phyloP scores from a whole-genome alignment of 176 grass and related monocot genomes.

The Aegilops sharonensis region DNA sequence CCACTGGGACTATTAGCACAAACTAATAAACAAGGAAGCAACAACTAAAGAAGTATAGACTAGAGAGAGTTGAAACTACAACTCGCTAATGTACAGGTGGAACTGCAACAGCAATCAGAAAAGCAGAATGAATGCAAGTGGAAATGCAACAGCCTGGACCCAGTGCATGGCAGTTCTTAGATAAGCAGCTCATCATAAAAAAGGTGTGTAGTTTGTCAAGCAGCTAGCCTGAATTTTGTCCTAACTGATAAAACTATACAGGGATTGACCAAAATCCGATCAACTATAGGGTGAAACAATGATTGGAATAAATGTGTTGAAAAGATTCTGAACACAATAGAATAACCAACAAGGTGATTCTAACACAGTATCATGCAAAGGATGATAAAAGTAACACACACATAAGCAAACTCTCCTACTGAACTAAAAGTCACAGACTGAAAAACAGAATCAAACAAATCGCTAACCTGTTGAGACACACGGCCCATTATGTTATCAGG shows the following conservation, averaged over 20 bases:
- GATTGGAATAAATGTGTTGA: constrained; percentile 25
- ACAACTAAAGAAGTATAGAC: constrained; percentile 6
- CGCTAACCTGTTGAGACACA: constrained; percentile 70
- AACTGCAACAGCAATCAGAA: constrained; percentile 17
- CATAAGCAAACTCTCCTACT: neutral
- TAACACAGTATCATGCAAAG: neutral
- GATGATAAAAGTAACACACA: neutral
- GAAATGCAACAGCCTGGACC: constrained; percentile 5
- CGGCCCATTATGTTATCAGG: constrained; percentile 93
- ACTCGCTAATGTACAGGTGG: neutral
- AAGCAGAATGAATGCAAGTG: neutral
- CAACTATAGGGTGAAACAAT: neutral
- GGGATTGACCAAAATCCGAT: neutral
- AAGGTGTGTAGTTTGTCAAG: neutral
- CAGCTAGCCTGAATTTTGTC: constrained; percentile 5
- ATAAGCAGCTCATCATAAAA: constrained; percentile 4
- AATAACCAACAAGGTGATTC: constrained; percentile 13
- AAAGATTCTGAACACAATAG: neutral
- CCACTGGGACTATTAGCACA: constrained; percentile 9
- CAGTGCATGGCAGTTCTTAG: constrained; percentile 21
- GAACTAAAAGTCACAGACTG: neutral
- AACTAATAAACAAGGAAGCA: neutral
- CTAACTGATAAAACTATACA: neutral
- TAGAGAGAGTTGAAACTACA: neutral
- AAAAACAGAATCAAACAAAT: constrained; percentile 28